Conservation (phyloP, 2,329 filamentous ascomycete genomes). For the Hypoxylon sp. region DNA sequence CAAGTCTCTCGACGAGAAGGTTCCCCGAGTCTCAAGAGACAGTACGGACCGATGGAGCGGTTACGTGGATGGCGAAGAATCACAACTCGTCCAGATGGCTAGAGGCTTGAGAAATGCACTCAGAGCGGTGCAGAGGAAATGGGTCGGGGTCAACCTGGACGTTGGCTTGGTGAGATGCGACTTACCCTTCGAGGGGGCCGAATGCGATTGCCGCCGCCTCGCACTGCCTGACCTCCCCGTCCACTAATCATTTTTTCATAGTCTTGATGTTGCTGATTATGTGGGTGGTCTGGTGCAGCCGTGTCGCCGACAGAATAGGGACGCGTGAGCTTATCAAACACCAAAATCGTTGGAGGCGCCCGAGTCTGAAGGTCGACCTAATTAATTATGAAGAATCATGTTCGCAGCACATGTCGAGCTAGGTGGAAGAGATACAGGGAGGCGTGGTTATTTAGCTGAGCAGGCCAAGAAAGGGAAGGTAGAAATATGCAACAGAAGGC, state of each 20-base stretch:
- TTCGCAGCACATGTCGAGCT: conserved; percentile 1
- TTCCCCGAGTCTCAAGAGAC: conserved; percentile 12
- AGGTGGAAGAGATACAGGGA: not conserved
- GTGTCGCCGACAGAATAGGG: not conserved
- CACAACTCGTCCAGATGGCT: conserved; percentile 21
- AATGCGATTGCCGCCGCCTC: conserved; percentile 51
- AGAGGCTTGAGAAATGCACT: conserved; percentile 18
- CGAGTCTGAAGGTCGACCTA: not conserved
- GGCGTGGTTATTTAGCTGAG: not conserved
- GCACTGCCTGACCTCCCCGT: conserved; percentile 49
- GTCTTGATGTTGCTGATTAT: not conserved
- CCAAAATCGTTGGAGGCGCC: not conserved
- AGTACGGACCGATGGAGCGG: conserved; percentile 19
- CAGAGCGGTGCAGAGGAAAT: conserved; percentile 15
- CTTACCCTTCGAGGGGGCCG: conserved; percentile 52
- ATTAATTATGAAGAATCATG: not conserved
- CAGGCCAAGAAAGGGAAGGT: too few relatives aligned
- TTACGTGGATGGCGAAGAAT: conserved; percentile 9
- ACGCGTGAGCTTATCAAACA: not conserved
- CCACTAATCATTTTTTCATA: conserved; percentile 51
- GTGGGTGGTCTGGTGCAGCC: not conserved
- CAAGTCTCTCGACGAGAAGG: too few relatives aligned
- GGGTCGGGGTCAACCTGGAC: not conserved
- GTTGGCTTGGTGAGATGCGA: conserved; percentile 9
- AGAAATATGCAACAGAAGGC: not conserved